Base-by-base conservation (phyloP, 2,329 filamentous ascomycete species). In the Xylaria sp. region DNA sequence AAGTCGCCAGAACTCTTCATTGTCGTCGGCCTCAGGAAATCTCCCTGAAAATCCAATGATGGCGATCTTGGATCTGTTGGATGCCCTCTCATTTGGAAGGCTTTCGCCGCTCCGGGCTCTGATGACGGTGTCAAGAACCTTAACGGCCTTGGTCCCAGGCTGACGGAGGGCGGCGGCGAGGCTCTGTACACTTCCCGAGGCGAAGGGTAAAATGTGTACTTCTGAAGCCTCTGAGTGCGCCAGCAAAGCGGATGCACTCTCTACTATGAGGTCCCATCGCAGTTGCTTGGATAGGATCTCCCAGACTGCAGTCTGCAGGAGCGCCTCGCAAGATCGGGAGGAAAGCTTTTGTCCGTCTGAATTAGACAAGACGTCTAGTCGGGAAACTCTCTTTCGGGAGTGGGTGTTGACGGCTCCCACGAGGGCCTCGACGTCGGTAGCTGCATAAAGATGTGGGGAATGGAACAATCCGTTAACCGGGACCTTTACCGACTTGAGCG, bases 1-100 rank as follows among this genome's bases (percentile, higher is more conserved):
- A 3, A 66, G 53, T 34, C 68, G 61, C 64, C 64, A 66, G 58
- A 66, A 65, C 17, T 48, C 54, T n/a, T 64, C 63, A 11, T 52
- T 58, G 42, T 59, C 52, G 13, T 62, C 43, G 8, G 61, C 64
- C 2, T 56, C 54, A 4, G 63, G 63, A 18, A 65, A 57, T 11
- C 63, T 40, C 29, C 59, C 57, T 18, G 58, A 63, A 56, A 63
- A 62, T 13, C 61, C 62, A 16, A 66, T 56, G 22, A 66, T 65
- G 13, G 66, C 62, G 4, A 67, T 52, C 39, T 60, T 66, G 37
- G 63, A 48, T 43, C 61, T 61, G 37, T 51, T 54, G 9, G 52
- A 34, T 3, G 29, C 4, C 3, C 16, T 7, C 16, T 34, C 29
- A 4, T 13, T 13, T 7, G 29, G 4, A 13, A 6, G 4, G 9